These are phyloP conservation scores for Trichophyton verrucosum DNA, from an alignment of 2,329 filamentous ascomycete genomes.

Conservation along the genomic window DNA sequence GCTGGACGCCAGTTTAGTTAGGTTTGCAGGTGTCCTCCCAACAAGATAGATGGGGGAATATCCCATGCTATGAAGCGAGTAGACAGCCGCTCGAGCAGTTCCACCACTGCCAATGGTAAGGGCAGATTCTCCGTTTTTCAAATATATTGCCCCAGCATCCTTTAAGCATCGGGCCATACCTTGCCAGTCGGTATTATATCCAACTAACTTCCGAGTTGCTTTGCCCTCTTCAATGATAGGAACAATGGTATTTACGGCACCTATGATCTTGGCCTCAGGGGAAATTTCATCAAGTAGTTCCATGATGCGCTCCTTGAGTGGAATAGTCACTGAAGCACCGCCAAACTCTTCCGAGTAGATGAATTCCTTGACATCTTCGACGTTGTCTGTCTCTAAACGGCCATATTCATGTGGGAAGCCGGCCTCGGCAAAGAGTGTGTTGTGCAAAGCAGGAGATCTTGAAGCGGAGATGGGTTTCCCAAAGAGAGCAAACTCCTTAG, in stretches of 20 bases:
- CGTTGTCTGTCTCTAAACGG: constrained; percentile 59
- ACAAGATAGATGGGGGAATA: constrained; percentile 79
- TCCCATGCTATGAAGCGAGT: constrained; percentile 69
- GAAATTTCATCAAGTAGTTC: constrained; percentile 67
- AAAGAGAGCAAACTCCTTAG: constrained; percentile 73
- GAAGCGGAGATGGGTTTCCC: constrained; percentile 73
- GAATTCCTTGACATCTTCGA: constrained; percentile 47
- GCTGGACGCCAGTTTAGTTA: constrained; percentile 52
- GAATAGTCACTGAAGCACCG: constrained; percentile 90
- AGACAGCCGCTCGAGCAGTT: constrained; percentile 83
- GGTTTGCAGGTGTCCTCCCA: constrained; percentile 60
- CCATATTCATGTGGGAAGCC: constrained; percentile 80
- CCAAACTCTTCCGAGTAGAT: constrained; percentile 67
- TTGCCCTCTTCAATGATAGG: constrained; percentile 33
- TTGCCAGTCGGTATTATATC: constrained; percentile 91
- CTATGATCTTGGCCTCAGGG: constrained; percentile 66
- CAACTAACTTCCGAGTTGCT: constrained; percentile 46
- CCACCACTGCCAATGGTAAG: constrained; percentile 86
- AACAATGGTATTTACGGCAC: constrained; percentile 89
- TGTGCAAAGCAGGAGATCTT: constrained; percentile 80
- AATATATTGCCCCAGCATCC: constrained; percentile 47
- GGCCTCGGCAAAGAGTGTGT: constrained; percentile 60
- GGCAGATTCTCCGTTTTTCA: constrained; percentile 34
- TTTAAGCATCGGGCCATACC: constrained; percentile 76
- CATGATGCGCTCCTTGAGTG: constrained; percentile 82